A percentile compares a stretch with the other conserved stretches of the same genome.
Evolutionary conservation across 176 grass and related monocot genomes (phyloP).

Genomic region (Phoenix dactylifera): DNA sequence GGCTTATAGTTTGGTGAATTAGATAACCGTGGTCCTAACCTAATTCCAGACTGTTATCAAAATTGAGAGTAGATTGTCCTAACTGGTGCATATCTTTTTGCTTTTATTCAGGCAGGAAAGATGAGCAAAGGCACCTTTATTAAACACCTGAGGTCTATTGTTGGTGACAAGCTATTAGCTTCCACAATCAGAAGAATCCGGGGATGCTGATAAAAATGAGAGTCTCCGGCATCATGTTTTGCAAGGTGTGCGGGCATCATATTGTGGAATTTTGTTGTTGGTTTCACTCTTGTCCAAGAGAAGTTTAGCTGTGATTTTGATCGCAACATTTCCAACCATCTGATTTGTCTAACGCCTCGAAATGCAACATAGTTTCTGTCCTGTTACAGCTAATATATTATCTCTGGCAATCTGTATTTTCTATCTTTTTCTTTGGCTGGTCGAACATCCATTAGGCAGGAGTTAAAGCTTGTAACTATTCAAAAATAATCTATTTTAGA

Average conservation of each 20-base stretch:
- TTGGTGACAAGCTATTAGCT: conserved; percentile 52
- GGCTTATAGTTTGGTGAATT: too few species aligned
- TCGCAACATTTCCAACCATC: too few species aligned
- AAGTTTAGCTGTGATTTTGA: too few species aligned
- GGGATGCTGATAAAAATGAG: conserved; percentile 26
- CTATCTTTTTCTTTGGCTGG: too few species aligned
- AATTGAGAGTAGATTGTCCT: neutral
- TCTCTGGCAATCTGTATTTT: too few species aligned
- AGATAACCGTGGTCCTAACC: too few species aligned
- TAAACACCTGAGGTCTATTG: conserved; percentile 32
- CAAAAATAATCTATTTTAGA: too few species aligned
- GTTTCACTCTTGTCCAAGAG: neutral
- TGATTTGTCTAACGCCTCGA: too few species aligned
- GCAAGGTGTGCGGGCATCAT: neutral
- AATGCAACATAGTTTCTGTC: too few species aligned
- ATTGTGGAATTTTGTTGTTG: neutral
- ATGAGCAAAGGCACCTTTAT: conserved; percentile 65
- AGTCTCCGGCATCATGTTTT: neutral
- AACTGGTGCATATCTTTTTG: neutral
- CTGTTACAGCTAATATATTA: too few species aligned
- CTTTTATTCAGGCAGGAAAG: conserved; percentile 47
- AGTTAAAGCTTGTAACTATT: too few species aligned
- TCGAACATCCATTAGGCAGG: too few species aligned
- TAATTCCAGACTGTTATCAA: neutral
- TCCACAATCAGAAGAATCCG: conserved; percentile 47